A percentile compares a stretch with the other conserved stretches of the same genome.
phyloP scores from a whole-genome alignment of 2,329 filamentous ascomycete species.

The Phoma sp. region DNA sequence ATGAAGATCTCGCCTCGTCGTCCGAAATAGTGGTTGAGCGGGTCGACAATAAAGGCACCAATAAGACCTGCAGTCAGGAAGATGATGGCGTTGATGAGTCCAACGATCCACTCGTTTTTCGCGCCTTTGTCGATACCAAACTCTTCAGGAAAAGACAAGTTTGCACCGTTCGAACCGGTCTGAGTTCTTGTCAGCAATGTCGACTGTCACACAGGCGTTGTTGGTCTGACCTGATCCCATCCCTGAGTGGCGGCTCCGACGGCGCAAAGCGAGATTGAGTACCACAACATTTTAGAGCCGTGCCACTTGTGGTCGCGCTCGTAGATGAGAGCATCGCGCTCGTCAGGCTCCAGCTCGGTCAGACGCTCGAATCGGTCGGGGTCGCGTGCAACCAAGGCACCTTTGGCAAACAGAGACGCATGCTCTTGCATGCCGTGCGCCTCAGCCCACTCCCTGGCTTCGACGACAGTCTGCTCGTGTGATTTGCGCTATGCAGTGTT shows the following conservation, averaged over 20 bases:
- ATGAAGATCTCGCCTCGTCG: constrained; percentile 49
- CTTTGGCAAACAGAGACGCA: constrained; percentile 66
- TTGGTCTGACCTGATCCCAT: constrained; percentile 58
- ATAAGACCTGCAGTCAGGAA: constrained; percentile 50
- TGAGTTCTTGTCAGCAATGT: constrained; percentile 42
- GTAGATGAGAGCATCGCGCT: constrained; percentile 65
- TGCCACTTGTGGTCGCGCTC: constrained; percentile 71
- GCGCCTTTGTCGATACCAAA: constrained; percentile 55
- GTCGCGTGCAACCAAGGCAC: constrained; percentile 76
- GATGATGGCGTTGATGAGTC: constrained; percentile 47
- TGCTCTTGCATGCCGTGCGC: constrained; percentile 66
- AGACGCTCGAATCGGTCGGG: constrained; percentile 69
- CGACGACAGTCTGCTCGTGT: constrained; percentile 56
- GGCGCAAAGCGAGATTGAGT: constrained; percentile 72
- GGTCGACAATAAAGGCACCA: constrained; percentile 31
- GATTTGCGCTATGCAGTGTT: constrained; percentile 55
- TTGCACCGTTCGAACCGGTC: constrained; percentile 62
- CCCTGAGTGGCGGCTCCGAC: constrained; percentile 72
- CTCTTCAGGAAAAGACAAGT: constrained; percentile 64
- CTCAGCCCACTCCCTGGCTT: constrained; percentile 68
- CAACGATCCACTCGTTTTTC: constrained; percentile 40
- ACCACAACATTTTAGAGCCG: constrained; percentile 64
- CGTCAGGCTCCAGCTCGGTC: constrained; percentile 64
- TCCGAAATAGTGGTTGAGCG: constrained; percentile 48
- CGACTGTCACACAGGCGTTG: no score